These are phyloP conservation scores for Fusarium sp. DNA, from an alignment of 2,329 filamentous ascomycete genomes.

Conservation along the genomic window DNA sequence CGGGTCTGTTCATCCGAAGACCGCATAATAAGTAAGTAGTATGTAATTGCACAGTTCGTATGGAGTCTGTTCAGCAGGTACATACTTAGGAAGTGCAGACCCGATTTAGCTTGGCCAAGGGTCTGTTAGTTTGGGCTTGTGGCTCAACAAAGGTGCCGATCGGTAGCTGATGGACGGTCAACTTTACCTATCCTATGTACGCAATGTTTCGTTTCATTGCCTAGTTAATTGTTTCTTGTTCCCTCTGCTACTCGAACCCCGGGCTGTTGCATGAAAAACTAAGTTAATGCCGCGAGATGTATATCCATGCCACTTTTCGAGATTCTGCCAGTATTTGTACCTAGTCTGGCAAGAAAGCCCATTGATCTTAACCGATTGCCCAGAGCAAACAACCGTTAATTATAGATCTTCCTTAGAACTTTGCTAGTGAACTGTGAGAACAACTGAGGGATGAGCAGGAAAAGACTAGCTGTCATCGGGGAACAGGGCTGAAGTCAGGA, in stretches of 20 bases:
- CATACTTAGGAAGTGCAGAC: slow-evolving; percentile 24
- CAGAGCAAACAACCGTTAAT: slow-evolving; percentile 10
- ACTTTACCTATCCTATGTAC: slow-evolving; percentile 2
- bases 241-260: slow-evolving; percentile 21
- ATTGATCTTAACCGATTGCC: neutral
- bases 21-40: neutral
- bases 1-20: slow-evolving; percentile 26
- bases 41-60: slow-evolving; percentile 23
- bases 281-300: slow-evolving; percentile 10
- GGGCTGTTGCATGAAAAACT: slow-evolving; percentile 17
- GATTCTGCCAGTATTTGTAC: neutral
- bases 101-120: slow-evolving; percentile 20
- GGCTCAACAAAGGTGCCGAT: slow-evolving; percentile 40
- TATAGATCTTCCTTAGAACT: too few species aligned
- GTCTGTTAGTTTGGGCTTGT: slow-evolving; percentile 23
- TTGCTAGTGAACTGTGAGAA: slow-evolving; percentile 1
- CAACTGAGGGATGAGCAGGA: slow-evolving; percentile 16
- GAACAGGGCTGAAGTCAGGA: slow-evolving; percentile 34
- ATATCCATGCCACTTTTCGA: slow-evolving; percentile 10
- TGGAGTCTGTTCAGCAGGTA: slow-evolving; percentile 4
- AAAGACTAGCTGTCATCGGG: slow-evolving; percentile 10
- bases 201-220: slow-evolving; percentile 49
- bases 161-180: slow-evolving; percentile 31
- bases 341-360: neutral
- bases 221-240: slow-evolving; percentile 46